These are phyloP conservation scores for Chrysosporium queenslandicum DNA, from an alignment of 2,329 filamentous ascomycete species.

Conservation along the genomic window DNA sequence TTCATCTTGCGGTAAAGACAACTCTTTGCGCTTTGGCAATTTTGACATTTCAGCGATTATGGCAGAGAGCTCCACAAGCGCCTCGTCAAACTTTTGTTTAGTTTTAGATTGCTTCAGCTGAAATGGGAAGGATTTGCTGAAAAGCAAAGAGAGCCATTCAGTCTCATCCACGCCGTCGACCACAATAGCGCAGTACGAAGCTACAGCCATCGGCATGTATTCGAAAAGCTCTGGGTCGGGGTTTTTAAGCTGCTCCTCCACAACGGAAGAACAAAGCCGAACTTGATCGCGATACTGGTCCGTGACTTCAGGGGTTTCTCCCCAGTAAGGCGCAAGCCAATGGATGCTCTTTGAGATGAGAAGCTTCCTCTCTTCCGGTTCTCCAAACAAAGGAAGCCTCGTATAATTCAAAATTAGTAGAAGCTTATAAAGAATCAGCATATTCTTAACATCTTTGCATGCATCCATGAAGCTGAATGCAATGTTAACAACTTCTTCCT, in stretches of 20 bases:
- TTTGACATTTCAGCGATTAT: constrained; percentile 74
- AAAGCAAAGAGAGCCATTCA: constrained; percentile 67
- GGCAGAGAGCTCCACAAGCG: constrained; percentile 77
- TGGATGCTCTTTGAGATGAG: constrained; percentile 71
- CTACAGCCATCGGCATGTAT: constrained; percentile 81
- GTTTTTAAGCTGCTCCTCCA: constrained; percentile 73
- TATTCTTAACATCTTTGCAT: constrained; percentile 76
- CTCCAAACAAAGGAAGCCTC: constrained; percentile 67
- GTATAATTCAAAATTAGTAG: constrained; percentile 88
- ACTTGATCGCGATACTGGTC: constrained; percentile 90
- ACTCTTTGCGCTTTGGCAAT: constrained; percentile 61
- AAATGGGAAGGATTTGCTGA: constrained; percentile 85
- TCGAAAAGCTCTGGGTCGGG: constrained; percentile 73
- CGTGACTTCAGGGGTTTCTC: constrained; percentile 58
- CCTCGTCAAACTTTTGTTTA: constrained; percentile 65
- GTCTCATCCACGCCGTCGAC: constrained; percentile 51
- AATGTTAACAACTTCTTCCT: constrained; percentile 80
- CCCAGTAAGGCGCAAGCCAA: constrained; percentile 94
- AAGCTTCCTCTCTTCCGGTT: constrained; percentile 62
- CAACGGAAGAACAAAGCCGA: constrained; percentile 80
- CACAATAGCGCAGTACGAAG: constrained; percentile 74
- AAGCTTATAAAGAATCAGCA: constrained; percentile 83
- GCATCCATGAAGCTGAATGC: constrained; percentile 91
- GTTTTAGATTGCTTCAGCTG: constrained; percentile 57
- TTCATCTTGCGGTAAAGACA: constrained; percentile 68